Evolutionary conservation across 2,329 filamentous ascomycete species (phyloP), one percentile per base, ranked within the genome.

Genomic region (Microcyclospora tardicrescens): DNA sequence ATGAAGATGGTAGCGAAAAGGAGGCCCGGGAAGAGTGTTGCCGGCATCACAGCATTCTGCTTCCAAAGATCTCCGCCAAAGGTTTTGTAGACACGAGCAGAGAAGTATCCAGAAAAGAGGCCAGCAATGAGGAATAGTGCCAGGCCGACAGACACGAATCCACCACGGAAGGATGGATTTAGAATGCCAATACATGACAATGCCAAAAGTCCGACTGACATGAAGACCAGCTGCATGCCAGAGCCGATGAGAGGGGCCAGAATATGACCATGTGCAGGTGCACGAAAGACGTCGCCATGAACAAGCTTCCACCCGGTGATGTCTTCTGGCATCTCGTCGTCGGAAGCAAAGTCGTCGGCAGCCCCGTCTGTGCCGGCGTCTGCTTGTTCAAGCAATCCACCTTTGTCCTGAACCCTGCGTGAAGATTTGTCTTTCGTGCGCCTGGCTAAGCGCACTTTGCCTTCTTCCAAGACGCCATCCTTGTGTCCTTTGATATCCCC

Each of bases 101-200:
- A 91, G 61, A 86, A 91, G 63, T 93, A 93, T 10, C 85, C 85
- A 0, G 84, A 91, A 58, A 91, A 86, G 5, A 84, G 56, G 9
- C 85, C 84, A 1, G 84, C 84, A 50, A 91, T 79, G 39, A 93
- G 70, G 59, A 93, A 93, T 14, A 93, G 69, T 1, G 83, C 84
- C 16, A 87, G 69, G 6, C 81, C 84, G 31, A 91, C 83, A 52
- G 81, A 89, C 56, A 91, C 73, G 59, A 93, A 93, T 1, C 85
- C 84, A 42, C 85, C 85, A n/a, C 85, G 78, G 68, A 86, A 91
- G 58, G 81, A 86, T 2, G 85, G 85, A 53, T 93, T 93, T 40
- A 93, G 61, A 2, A 93, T 61, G 5, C 85, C 85, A 27, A 91
- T 61, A 41, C 81, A 82, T 54, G 81, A 83, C 8, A 59, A 47